Evolutionary conservation across 768 basidiomycete genomes (phyloP), one percentile per base, ranked within the genome.

Genomic region (Boletus rex-veris): DNA sequence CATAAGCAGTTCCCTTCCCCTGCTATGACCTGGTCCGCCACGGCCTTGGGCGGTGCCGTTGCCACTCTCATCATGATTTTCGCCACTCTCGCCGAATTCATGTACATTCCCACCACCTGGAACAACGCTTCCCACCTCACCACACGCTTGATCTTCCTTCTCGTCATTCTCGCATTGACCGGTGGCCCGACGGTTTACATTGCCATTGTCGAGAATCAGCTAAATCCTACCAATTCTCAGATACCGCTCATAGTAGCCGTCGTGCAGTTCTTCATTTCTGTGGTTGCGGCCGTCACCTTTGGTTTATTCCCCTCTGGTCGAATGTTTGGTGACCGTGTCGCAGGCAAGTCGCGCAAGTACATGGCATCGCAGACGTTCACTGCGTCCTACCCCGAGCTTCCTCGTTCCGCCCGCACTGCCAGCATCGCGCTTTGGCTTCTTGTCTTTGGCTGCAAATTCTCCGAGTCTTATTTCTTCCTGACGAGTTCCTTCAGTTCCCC

Each of bases 341-440:
- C 94, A 7, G 92, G 96, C 63, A 98, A 97, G 73, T 83, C 88
- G n/a, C 82, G 97, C 65, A 98, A 98, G 73, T 98, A 98, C 70
- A 86, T 99, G 80, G 97, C 97, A 37, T 95, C 92, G 18, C 97
- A 99, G 71, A 98, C 97, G 0, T 98, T 99, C 75, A 99, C 97
- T 2, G 97, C 97, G 0, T 95, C 94, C 5, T 99, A 99, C 68
- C 97, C 96, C 1, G 73, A 80, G 3, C 82, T 99, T 42, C 72
- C 81, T 24, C 76, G 83, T 54, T 73, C 73, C 42, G 84, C 92
- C 5, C 91, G 97, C 45, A 77, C 79, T 11, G 93, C 92, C 1
- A 95, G 92, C 37, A 83, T 97, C 68, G 61, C 77, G 40, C 81
- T 99, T 44, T 99, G 97, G 97, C 51, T 90, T 41, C 83, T 98